Evolutionary conservation across 2,329 filamentous ascomycete species (phyloP), one percentile per base, ranked within the genome.

Genomic region (Penicillium sp.): DNA sequence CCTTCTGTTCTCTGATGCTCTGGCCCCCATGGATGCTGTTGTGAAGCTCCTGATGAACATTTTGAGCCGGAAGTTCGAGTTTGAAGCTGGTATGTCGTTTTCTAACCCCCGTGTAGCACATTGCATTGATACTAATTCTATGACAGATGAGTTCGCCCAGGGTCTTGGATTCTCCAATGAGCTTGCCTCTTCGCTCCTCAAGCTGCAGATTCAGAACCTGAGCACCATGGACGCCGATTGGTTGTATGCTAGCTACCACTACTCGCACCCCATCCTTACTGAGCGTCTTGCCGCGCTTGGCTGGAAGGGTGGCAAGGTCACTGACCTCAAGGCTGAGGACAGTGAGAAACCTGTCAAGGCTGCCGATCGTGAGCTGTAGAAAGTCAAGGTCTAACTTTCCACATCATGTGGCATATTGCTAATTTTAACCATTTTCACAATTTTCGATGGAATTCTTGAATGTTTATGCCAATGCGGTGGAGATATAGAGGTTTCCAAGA

Each of bases 171-270:
- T 93, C 78, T 86, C 88, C 52, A 80, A 85, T 46, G 88, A 97
- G 75, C 87, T 99, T 52, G 92, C 93, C 44, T 83, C 86, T 62
- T 95, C 92, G 23, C 85, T 99, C 62, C 92, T 99, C 79, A 97
- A 97, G 81, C 89, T 99, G 52, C 96, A 99, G 79, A 92, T 97
- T 70, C 93, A 98, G 81, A 99, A 99, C 74, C 83, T 99, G 66
- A 96, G 92, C 77, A 96, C 91, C 60, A 98, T 99, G 93, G 95
- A 99, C 69, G 95, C 95, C 27, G 96, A 99, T 78, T 96, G 91
- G 90, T 87, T 97, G 85, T 99, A 96, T 77, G 95, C 95, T 53
- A 96, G 89, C 78, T 99, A 98, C 82, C 93, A 99, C 80, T 97
- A 96, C 83, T 97, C 93, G 25, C 95, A 99, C 78, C 95, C 95